Percentiles rank a stretch among this genome's conserved stretches.
These are phyloP conservation scores for Penicillium sp. DNA, from an alignment of 2,329 filamentous ascomycete genomes.

Conservation along the genomic window DNA sequence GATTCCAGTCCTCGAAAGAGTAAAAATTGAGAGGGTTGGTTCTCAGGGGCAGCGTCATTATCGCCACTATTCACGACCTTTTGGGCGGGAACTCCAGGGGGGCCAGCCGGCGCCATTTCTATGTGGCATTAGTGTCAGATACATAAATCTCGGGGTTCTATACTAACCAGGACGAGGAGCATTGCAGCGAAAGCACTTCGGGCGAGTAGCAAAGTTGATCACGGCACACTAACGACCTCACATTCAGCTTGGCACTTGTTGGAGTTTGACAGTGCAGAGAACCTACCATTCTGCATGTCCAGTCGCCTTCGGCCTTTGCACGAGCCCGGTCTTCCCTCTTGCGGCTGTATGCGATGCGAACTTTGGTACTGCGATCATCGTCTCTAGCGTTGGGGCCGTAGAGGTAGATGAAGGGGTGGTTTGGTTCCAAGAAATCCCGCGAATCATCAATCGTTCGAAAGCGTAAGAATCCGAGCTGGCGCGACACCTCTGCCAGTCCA, in stretches of 20 bases:
- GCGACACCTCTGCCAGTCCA: constrained; percentile 51
- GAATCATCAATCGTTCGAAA: constrained; percentile 52
- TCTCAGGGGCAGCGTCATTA: constrained; percentile 54
- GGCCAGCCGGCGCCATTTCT: constrained; percentile 31
- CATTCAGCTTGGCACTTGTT: constrained; percentile 3
- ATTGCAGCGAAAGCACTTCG: constrained; percentile 59
- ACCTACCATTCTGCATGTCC: constrained; percentile 54
- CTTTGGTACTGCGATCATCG: constrained; percentile 43
- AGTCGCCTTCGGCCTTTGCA: constrained; percentile 53
- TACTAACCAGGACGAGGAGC: constrained; percentile 52
- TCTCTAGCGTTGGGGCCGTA: constrained; percentile 45
- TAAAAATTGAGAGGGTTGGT: constrained; percentile 69
- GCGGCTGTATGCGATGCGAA: constrained; percentile 54
- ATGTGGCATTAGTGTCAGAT: constrained; percentile 8
- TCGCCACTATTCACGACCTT: constrained; percentile 53
- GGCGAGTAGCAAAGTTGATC: constrained; percentile 56
- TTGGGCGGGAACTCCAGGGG: constrained; percentile 39
- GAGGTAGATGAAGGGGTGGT: constrained; percentile 51
- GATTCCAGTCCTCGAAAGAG: constrained; percentile 69
- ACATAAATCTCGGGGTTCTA: background rate
- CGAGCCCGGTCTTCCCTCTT: constrained; percentile 52
- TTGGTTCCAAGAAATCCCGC: constrained; percentile 52
- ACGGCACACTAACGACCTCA: constrained; percentile 49
- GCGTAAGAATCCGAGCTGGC: constrained; percentile 57
- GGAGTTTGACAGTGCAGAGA: background rate